A percentile compares a stretch with the other conserved stretches of the same genome.
Conservation (phyloP, 352 stramenopile genomes). For the Pythium dissotocum region DNA sequence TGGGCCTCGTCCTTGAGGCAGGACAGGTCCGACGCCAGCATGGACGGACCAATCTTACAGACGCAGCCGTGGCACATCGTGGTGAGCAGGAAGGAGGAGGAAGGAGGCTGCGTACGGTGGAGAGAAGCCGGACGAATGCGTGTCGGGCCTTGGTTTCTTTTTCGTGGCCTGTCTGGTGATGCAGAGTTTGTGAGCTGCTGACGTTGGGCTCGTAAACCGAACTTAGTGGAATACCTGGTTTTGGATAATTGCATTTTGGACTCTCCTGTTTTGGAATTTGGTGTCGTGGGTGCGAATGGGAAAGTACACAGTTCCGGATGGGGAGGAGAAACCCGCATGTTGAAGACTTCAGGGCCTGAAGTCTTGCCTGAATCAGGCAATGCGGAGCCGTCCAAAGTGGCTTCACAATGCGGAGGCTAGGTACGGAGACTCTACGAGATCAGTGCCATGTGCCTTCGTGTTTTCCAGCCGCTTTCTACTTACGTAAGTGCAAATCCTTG, state of each 20-base stretch:
- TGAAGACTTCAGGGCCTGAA: background rate
- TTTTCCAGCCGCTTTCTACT: background rate
- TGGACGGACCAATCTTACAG: slow-evolving; percentile 92
- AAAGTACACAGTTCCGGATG: background rate
- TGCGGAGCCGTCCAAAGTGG: too few species aligned
- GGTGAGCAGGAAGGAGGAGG: background rate
- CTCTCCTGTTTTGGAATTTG: too few species aligned
- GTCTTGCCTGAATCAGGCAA: too few species aligned
- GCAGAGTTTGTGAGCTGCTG: background rate
- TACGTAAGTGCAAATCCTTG: too few species aligned
- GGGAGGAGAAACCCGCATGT: background rate
- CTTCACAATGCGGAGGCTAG: too few species aligned
- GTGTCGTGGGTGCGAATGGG: background rate
- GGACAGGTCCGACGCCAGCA: slow-evolving; percentile 94
- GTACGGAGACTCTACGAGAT: background rate
- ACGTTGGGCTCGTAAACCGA: background rate
- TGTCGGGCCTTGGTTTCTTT: background rate
- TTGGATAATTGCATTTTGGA: background rate
- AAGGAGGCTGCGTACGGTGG: slow-evolving; percentile 3
- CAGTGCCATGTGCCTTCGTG: background rate
- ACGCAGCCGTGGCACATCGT: slow-evolving; percentile 80
- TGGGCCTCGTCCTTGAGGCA: slow-evolving; percentile 91
- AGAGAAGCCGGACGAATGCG: background rate
- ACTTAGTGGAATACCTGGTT: background rate
- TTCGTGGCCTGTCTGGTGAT: background rate